Evolutionary conservation across 164 flowering plant genomes (phyloP).

Genomic region (Annona cherimola): DNA sequence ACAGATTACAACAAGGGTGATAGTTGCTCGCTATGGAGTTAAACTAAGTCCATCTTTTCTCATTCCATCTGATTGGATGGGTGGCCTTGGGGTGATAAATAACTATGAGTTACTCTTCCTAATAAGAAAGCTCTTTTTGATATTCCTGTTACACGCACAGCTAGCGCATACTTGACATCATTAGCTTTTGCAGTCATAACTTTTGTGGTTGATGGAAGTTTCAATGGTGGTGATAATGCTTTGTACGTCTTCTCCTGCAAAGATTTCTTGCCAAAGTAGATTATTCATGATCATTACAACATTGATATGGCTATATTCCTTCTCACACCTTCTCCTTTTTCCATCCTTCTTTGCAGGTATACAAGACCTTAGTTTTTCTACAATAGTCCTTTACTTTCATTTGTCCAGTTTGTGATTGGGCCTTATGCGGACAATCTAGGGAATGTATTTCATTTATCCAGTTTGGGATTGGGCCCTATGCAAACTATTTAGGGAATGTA

Average conservation of each 20-base stretch:
- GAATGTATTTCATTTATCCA: constrained; percentile 86
- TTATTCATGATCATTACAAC: background rate
- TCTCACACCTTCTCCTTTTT: too few relatives aligned
- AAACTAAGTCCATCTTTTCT: constrained; percentile 94
- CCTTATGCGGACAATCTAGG: constrained; percentile 95
- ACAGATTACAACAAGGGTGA: constrained; percentile 82
- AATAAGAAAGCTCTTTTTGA: constrained; percentile 92
- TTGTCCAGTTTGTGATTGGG: constrained; percentile 79
- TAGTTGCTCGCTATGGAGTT: constrained; percentile 81
- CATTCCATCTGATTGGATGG: constrained; percentile 95
- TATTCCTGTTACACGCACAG: constrained; percentile 92
- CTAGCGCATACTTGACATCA: constrained; percentile 89
- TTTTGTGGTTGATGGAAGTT: constrained; percentile 87
- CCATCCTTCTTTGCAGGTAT: constrained; percentile 46
- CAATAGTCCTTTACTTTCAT: constrained; percentile 85
- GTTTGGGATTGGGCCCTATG: too few relatives aligned
- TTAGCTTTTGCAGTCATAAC: constrained; percentile 69
- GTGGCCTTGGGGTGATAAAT: constrained; percentile 90
- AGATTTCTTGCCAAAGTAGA: background rate
- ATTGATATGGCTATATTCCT: too few relatives aligned
- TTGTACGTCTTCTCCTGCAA: too few relatives aligned
- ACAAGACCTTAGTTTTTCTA: constrained; percentile 91
- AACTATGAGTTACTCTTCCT: constrained; percentile 90
- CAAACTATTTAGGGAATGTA: too few relatives aligned
- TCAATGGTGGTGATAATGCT: constrained; percentile 98